A percentile compares a stretch with the other conserved stretches of the same genome.
Conservation (phyloP, 495 filamentous ascomycete genomes). For the Xanthoparmelia taractica region DNA sequence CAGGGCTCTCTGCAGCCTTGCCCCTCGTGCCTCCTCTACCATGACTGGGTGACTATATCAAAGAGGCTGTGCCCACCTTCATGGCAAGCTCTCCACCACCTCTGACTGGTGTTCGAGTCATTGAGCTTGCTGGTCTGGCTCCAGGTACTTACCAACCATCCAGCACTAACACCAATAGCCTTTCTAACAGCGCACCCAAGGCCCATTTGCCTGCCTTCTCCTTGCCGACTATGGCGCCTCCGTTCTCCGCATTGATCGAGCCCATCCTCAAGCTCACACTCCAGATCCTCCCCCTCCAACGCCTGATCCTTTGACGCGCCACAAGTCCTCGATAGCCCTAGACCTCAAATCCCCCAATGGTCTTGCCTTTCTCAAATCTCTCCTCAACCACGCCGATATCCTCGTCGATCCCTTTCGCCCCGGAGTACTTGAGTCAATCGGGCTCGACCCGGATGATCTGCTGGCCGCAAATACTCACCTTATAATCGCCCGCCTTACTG, state of each 20-base stretch:
- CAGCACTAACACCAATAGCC: neutral
- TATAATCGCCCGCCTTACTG: slow-evolving; percentile 77
- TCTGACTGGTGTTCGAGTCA: slow-evolving; percentile 66
- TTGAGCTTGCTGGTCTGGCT: slow-evolving; percentile 85
- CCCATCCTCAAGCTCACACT: slow-evolving; percentile 33
- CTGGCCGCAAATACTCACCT: slow-evolving; percentile 66
- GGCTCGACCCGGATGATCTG: slow-evolving; percentile 58
- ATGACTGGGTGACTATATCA: neutral
- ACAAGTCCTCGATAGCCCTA: slow-evolving; percentile 69
- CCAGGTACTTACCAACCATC: slow-evolving; percentile 50
- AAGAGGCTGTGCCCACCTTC: slow-evolving; percentile 1
- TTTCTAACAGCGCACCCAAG: slow-evolving; percentile 34
- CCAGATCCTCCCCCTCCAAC: slow-evolving; percentile 36
- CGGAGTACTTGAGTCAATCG: slow-evolving; percentile 76
- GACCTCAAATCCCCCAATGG: slow-evolving; percentile 64
- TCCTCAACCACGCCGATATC: slow-evolving; percentile 60
- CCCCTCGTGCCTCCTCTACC: neutral
- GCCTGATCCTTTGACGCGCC: slow-evolving; percentile 63
- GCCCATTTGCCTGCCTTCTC: slow-evolving; percentile 82
- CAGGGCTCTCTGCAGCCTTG: neutral
- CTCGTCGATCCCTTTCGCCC: slow-evolving; percentile 91
- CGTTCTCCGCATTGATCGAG: slow-evolving; percentile 80
- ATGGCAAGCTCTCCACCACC: slow-evolving; percentile 50
- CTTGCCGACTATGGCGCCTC: slow-evolving; percentile 82
- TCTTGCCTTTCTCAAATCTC: slow-evolving; percentile 53